Base-by-base conservation (phyloP, 768 basidiomycete species). In the Kockovaella imperatae region DNA sequence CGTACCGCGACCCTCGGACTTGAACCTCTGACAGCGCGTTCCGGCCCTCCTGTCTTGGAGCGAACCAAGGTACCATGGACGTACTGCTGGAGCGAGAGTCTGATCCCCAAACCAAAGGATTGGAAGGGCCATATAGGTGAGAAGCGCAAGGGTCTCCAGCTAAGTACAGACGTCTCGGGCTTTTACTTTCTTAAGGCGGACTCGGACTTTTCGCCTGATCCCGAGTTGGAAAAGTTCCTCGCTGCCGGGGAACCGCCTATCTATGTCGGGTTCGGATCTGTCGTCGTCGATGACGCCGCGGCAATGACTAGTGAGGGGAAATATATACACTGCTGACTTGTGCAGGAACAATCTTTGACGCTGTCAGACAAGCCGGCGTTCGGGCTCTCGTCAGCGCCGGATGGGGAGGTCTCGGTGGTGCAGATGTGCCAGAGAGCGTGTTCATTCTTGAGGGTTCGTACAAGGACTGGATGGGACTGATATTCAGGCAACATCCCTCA, bases 191-290 rank as follows among this genome's bases (percentile, higher is more conserved):
- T 81, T 5, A 78, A 80, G 54, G 70, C 78, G 14, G 79, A 76
- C 0, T 72, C 74, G 3, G 73, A 67, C 18, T 81, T 77, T 57
- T 63, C 70, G 34, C 79, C 81, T 0, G 67, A 74, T 5, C 60
- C 68, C 5, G 79, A 79, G 10, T 67, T 81, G 13, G 71, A 68
- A 3, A 63, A 73, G 0, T 82, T 81, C 58, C 62, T 82, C 34
- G 73, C 67, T 1, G 74, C 70, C 1, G 80, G 80, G 20, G 73
- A 75, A 5, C 59, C 79, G 1, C 81, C 81, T 0, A 70, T 82
- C 7, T 82, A 82, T 54, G 79, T 82, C 48, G 81, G 80, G 78
- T 79, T 83, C 60, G 81, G 81, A 8, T 81, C 80, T 0, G 79
- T 83, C 0, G 78, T 80, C 2, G 78, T 83, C 2, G 76, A 79